Conservation (phyloP, 441 rosid genomes). For the Arabidopsis lyrata region DNA sequence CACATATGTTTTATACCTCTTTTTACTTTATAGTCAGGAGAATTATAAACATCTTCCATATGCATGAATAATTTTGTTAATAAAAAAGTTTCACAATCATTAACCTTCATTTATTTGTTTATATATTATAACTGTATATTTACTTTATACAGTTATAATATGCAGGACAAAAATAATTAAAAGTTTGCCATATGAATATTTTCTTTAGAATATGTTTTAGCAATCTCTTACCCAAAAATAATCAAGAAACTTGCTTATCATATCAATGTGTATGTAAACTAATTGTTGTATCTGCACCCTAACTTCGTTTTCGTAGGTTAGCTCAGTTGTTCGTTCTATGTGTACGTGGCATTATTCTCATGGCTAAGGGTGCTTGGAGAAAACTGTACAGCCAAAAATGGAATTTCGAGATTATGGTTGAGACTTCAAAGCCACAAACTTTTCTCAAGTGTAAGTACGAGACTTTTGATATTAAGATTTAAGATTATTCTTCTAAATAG, state of each 20-base stretch:
- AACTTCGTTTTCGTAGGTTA: conserved; percentile 23
- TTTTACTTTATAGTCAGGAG: neutral
- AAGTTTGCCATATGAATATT: neutral
- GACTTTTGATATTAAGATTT: neutral
- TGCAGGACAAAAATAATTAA: neutral
- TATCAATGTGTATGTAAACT: neutral
- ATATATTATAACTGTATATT: neutral
- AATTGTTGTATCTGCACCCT: neutral
- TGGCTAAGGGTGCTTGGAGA: conserved; percentile 12
- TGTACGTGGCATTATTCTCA: conserved; percentile 32
- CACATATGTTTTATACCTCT: conserved; percentile 17
- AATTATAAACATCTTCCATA: neutral
- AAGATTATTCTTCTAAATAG: neutral
- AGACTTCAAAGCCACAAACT: neutral
- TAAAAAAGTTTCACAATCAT: neutral
- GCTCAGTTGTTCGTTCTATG: conserved; percentile 20
- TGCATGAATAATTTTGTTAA: neutral
- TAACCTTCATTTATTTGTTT: neutral
- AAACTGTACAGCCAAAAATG: conserved; percentile 4
- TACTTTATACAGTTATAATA: neutral
- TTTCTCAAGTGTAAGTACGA: neutral
- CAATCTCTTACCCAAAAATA: neutral
- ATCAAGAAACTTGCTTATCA: neutral
- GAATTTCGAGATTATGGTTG: neutral
- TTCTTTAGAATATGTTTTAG: neutral